Percentiles rank a stretch among this genome's conserved stretches.
Evolutionary conservation across 495 filamentous ascomycete genomes (phyloP).

Genomic region (Penicillium herquei): DNA sequence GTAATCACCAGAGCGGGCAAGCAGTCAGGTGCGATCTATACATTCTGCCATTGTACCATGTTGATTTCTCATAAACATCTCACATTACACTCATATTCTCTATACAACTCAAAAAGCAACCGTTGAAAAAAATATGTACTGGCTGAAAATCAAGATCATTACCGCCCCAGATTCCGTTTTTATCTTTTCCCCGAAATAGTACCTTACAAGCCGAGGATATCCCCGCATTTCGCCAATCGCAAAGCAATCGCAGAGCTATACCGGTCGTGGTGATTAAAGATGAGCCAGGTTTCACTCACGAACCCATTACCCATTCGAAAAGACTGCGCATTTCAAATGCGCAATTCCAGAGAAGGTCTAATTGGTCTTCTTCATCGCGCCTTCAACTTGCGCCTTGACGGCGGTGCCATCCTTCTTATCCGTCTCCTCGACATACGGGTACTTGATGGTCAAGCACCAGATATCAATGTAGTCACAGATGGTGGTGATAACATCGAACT

Average conservation of each 20-base stretch:
- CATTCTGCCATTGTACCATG: neutral
- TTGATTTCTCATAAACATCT: constrained; percentile 6
- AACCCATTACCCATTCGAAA: neutral
- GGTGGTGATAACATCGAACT: constrained; percentile 87
- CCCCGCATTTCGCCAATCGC: constrained; percentile 7
- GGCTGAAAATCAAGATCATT: constrained; percentile 19
- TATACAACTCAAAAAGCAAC: neutral
- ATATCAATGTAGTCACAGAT: constrained; percentile 99
- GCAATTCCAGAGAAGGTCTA: constrained; percentile 7
- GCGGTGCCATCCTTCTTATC: constrained; percentile 17
- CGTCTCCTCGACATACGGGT: constrained; percentile 37
- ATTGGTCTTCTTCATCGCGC: constrained; percentile 32
- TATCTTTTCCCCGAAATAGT: neutral
- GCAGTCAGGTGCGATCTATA: constrained; percentile 20
- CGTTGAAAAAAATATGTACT: constrained; percentile 12
- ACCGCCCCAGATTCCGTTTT: constrained; percentile 8
- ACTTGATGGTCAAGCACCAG: constrained; percentile 97
- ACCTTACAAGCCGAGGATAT: constrained; percentile 3
- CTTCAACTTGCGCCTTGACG: constrained; percentile 23
- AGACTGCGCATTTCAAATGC: neutral
- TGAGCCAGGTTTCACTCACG: constrained; percentile 19
- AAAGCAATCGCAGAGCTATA: constrained; percentile 2
- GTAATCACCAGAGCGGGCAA: constrained; percentile 10
- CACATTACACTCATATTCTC: constrained; percentile 22
- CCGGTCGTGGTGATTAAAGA: constrained; percentile 17